Conservation (phyloP, 768 basidiomycete species). For the Atractiella rhizophila region DNA sequence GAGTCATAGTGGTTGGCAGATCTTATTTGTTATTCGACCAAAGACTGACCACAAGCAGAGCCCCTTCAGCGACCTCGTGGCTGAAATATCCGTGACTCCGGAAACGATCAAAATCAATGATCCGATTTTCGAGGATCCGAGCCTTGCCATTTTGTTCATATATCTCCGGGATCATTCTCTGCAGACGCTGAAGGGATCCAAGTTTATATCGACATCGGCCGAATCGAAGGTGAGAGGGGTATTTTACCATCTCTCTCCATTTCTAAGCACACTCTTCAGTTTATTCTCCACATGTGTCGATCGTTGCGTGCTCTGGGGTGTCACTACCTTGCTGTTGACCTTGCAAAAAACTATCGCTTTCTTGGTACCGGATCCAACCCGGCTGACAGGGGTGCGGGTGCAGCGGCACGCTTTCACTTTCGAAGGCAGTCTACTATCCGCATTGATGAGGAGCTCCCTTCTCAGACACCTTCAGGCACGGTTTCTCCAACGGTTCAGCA, state of each 20-base stretch:
- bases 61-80: conserved; percentile 13
- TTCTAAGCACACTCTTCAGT: conserved; percentile 19
- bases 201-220: conserved; percentile 57
- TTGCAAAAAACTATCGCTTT: conserved; percentile 65
- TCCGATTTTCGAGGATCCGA: conserved; percentile 79
- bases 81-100: conserved; percentile 1
- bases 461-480: too few species aligned
- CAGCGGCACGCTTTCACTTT: too few species aligned
- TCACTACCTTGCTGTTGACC: conserved; percentile 67
- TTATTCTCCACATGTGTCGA: conserved; percentile 77
- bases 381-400: too few species aligned
- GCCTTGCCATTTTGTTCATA: conserved; percentile 66
- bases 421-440: too few species aligned
- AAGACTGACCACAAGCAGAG: conserved; percentile 7
- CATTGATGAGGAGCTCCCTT: too few species aligned
- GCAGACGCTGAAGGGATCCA: conserved; percentile 77
- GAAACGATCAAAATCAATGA: conserved; percentile 43
- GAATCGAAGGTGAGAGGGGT: conserved; percentile 40
- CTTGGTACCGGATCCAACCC: too few species aligned
- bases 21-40: not conserved
- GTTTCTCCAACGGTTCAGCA: too few species aligned
- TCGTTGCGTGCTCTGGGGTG: conserved; percentile 92
- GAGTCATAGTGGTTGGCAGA: conserved; percentile 50
- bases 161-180: conserved; percentile 71
- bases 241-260: not conserved